Evolutionary conservation across 768 basidiomycete species (phyloP), one percentile per base, ranked within the genome.

Genomic region (Russula griseocarnosa): DNA sequence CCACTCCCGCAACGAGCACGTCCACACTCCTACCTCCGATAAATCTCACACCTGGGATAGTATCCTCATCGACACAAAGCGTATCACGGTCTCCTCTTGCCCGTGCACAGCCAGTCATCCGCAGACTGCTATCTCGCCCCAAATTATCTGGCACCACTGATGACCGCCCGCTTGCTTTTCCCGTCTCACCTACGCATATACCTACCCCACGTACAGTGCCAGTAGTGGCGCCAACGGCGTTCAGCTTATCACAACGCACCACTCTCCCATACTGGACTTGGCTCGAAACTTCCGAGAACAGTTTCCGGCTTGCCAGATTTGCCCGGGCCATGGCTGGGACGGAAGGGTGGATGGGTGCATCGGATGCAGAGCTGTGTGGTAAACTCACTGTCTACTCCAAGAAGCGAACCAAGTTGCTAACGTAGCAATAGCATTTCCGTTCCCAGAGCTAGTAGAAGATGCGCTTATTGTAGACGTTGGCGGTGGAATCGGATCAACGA

Each of bases 321-420:
- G 88, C 87, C 34, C 84, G 82, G 61, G 87, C 88, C 4, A 92
- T 92, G 89, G 79, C 79, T 7, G 87, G 86, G 22, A 87, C 88
- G 6, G 81, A 79, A 30, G 82, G 81, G 2, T 91, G 89, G 88
- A 88, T 87, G 74, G 80, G 62, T 76, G 79, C 55, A 76, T 87
- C 67, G 2, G 74, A 72, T 47, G 71, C 70, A n/a, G 70, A 73
- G 49, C 32, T 73, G 22, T 57, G 66, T 5, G 71, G 72, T 73
- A 50, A 18, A 69, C 60, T 2, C 30, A 52, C n/a, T 24, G 13
- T 55, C 20, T 44, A 30, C 16, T 28, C 30, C 30, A 46, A 22
- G 24, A 56, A 54, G 20, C 16, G 14, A 34, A 5, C 3, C 5
- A n/a, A 3, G 20, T 24, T 76, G 16, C 26, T 60, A 24, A 57